Conservation (phyloP, 2,329 filamentous ascomycete species). For the Pestalotiopsis sp. region DNA sequence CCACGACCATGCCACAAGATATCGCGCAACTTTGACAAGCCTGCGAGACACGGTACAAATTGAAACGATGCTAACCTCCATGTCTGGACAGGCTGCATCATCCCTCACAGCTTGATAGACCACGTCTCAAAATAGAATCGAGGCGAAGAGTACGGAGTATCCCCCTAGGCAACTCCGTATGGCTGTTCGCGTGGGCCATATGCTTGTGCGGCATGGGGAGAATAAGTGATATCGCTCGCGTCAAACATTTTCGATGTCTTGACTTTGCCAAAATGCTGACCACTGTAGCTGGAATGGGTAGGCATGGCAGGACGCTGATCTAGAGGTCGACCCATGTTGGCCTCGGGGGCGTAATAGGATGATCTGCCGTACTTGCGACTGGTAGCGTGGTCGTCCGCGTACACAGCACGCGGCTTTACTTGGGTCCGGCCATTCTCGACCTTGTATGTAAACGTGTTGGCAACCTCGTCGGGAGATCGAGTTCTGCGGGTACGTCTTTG, state of each 20-base stretch:
- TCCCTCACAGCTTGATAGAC: background rate
- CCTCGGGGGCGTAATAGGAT: constrained; percentile 6
- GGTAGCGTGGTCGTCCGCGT: background rate
- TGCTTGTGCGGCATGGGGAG: background rate
- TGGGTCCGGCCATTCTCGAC: constrained; percentile 9
- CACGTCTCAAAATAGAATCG: background rate
- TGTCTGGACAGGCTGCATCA: background rate
- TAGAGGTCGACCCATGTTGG: constrained; percentile 6
- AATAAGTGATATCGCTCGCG: constrained; percentile 1
- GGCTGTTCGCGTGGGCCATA: background rate
- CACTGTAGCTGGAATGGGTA: constrained; percentile 1
- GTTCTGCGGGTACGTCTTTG: constrained; percentile 4
- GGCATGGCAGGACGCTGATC: constrained; percentile 7
- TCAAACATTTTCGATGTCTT: constrained; percentile 9
- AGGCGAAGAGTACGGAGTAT: background rate
- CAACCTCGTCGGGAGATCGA: constrained; percentile 9
- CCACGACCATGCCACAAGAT: too few relatives aligned
- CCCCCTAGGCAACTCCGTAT: background rate
- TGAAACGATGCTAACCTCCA: too few relatives aligned
- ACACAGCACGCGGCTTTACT: background rate
- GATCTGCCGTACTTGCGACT: background rate
- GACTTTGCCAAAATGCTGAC: background rate
- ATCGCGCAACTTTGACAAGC: too few relatives aligned
- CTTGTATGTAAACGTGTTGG: constrained; percentile 13
- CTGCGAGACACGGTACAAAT: too few relatives aligned